Evolutionary conservation across 2,329 filamentous ascomycete genomes (phyloP), one percentile per base, ranked within the genome.

Genomic region (Xylaria sp.): DNA sequence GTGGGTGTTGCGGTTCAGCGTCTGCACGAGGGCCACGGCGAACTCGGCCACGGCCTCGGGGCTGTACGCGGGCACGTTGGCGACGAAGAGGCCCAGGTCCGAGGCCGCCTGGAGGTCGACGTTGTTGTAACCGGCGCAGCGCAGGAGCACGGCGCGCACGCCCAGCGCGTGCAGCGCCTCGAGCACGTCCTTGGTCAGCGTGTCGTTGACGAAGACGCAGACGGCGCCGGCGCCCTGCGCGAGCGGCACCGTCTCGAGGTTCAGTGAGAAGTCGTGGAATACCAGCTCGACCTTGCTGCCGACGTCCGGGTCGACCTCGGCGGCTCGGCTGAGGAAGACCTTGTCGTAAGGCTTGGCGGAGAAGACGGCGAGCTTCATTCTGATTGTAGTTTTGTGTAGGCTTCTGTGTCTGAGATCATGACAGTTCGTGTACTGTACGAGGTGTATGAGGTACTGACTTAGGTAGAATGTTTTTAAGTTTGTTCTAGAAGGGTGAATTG

Each of bases 1-100:
- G 77, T 92, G 90, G 15, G 88, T 91, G 76, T 89, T 88, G 52
- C 90, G 88, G 77, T 91, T 90, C 52, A 92, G 82, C 1, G 89
- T 90, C 81, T 91, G 89, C 63, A 91, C 82, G 69, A 92, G 82
- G 1, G 89, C 88, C n/a, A 92, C 85, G 50, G 89, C 86, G 75
- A 91, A 92, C 82, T 92, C 90, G 72, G 90, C 90, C 2, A 92
- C 90, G 1, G 90, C 88, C 78, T 92, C 88, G 67, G 90, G 90
- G 8, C 89, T 90, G 80, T 92, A 92, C 2, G 88, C 86, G 1
- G 90, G 90, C 41, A 92, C 90, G 69, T 90, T 89, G 73, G 89
- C 88, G 54, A 91, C 89, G 74, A 87, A 87, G 72, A 92, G 80
- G 66, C 85, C 85, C 3, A 88, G 83, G 23, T 78, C 76, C 73